Base-by-base conservation (phyloP, 345 rosid genomes). In the Eucalyptus globulus region DNA sequence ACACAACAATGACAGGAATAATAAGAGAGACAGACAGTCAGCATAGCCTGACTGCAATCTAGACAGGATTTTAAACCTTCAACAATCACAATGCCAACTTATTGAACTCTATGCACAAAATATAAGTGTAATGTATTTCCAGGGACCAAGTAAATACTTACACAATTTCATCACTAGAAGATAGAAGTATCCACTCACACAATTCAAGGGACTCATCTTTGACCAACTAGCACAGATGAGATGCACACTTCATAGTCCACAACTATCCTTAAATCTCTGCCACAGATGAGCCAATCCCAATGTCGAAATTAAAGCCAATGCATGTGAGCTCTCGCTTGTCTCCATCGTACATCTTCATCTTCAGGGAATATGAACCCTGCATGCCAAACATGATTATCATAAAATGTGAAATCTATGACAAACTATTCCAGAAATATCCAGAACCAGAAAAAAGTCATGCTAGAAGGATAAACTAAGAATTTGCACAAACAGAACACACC, bases 341-440 rank as follows among this genome's bases (percentile, higher is more conserved):
- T 67, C 90, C 97, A 86, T 95, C 96, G 22, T 89, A 40, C 98
- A 98, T 97, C 95, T 91, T 96, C 99, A 98, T 97, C 88, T 92
- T 95, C 80, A 98, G 96, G 43, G 98, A 88, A 93, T 97, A 98
- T 8, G 98, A 88, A 31, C 99, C 99, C 99, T 96, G 93, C 91
- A 86, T 31, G 67, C 16, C 67, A 16, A 86, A 34, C 62, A 49
- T 15, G 43, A 49, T 50, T 86, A 31, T 27, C 67, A 49, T 21
- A 51, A 31, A 17, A 49, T 26, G 62, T 31, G 40, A 86, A 56
- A 17, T n/a, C 81, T 22, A 65, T 49, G 45, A n/a, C 44, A 51
- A 17, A 14, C 8, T 31, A 19, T 17, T 56, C 45, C 65, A 31
- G 62, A 43, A 86, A 56, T 26, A 86, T 49, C 45, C 24, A 51